Evolutionary conservation across 2,329 filamentous ascomycete genomes (phyloP), one percentile per base, ranked within the genome.

Genomic region (Phoma sp.): DNA sequence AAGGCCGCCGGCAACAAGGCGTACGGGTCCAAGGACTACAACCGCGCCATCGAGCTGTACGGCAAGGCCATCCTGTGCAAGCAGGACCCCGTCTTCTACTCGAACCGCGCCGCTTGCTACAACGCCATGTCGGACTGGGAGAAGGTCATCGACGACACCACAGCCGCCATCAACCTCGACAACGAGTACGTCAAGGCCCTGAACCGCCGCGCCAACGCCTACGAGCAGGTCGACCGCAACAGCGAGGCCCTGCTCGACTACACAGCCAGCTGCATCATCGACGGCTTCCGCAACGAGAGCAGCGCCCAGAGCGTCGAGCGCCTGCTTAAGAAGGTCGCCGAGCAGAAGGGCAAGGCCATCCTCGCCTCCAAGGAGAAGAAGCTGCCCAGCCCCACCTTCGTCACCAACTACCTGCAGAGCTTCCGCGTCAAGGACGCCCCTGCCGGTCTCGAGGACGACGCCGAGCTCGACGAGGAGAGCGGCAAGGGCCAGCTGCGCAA

Each of bases 191-290:
- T 99, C 77, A 98, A 99, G 83, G 95, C 95, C 30, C 83, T 99
- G 67, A 99, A 99, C 83, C 89, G 95, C 71, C 87, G 95, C 68
- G 95, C 95, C 51, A 96, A 96, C 73, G 95, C 95, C 53, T 99
- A 98, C 77, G 95, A 99, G 79, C 90, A 97, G 75, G 86, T 95
- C 39, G 88, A 88, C 68, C 89, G 89, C 78, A 96, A 89, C 81
- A 95, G 92, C 75, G 93, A 98, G 74, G 93, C 95, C 40, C 87
- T 99, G 7, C 85, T 99, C 60, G 95, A 99, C 79, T 98, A 96
- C 80, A 99, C 95, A 7, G 95, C 95, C 54, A 97, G 93, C 79
- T 99, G 95, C 80, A 99, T 99, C 76, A 96, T 99, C 74, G 95
- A 99, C 75, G 90, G 90, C 59, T 99, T 99, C 83, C 89, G 90